Conservation (phyloP, 768 basidiomycete species). For the Nevesoporus exiguus region DNA sequence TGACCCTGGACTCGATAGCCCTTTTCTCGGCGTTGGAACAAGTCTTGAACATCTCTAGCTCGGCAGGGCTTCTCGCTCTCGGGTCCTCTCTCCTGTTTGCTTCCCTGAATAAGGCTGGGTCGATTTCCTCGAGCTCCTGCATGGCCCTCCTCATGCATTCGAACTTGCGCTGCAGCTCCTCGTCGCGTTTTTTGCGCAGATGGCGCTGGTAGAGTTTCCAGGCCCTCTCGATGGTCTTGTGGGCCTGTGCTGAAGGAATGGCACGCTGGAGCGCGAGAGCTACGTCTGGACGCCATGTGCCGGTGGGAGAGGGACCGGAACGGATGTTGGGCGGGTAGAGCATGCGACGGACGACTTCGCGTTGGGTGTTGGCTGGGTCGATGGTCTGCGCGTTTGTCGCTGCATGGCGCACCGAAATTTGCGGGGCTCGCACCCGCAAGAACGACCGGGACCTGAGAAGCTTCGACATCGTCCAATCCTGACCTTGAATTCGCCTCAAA, state of each 20-base stretch:
- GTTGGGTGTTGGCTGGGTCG: conserved; percentile 51
- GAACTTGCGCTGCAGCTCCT: conserved; percentile 73
- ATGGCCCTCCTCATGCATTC: conserved; percentile 81
- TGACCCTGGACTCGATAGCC: conserved; percentile 71
- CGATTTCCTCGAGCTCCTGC: conserved; percentile 62
- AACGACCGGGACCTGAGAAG: conserved; percentile 28
- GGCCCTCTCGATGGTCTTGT: conserved; percentile 89
- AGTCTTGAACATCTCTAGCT: conserved; percentile 57
- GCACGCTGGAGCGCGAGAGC: conserved; percentile 71
- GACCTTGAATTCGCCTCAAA: not conserved
- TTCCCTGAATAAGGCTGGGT: conserved; percentile 57
- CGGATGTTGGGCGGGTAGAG: conserved; percentile 79
- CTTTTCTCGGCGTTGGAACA: conserved; percentile 64
- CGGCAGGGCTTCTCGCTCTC: conserved; percentile 52
- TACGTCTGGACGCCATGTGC: conserved; percentile 82
- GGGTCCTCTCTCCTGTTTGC: conserved; percentile 76
- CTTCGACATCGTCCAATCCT: conserved; percentile 32
- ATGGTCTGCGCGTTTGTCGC: conserved; percentile 24
- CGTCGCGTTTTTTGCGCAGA: conserved; percentile 62
- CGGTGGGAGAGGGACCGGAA: conserved; percentile 69
- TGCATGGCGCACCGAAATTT: conserved; percentile 42
- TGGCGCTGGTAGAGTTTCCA: conserved; percentile 82
- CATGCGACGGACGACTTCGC: conserved; percentile 70
- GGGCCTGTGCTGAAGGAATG: conserved; percentile 86
- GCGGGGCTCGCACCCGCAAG: conserved; percentile 35